Conservation (phyloP, 768 basidiomycete species). For the Suillus weaverae region DNA sequence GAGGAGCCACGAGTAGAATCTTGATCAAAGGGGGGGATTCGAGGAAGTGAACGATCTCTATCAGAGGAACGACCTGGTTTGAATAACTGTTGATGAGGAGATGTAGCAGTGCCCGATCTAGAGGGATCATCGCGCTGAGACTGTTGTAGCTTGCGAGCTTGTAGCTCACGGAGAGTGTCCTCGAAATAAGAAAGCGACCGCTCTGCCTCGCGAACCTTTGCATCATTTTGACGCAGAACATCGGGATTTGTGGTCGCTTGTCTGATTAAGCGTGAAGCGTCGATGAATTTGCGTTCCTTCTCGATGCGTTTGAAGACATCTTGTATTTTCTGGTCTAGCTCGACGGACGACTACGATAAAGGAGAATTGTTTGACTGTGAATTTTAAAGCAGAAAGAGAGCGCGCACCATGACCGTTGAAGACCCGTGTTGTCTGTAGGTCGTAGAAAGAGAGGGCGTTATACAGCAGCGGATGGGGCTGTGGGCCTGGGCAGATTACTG, state of each 20-base stretch:
- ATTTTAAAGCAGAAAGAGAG: conserved; percentile 13
- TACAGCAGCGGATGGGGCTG: conserved; percentile 26
- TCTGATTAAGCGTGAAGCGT: conserved; percentile 75
- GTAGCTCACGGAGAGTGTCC: conserved; percentile 79
- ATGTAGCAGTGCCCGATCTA: conserved; percentile 45
- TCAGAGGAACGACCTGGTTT: conserved; percentile 22
- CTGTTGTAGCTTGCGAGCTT: conserved; percentile 69
- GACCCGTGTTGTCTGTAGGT: conserved; percentile 6
- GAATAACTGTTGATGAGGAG: conserved; percentile 30
- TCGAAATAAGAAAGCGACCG: conserved; percentile 85
- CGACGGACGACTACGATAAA: conserved; percentile 33
- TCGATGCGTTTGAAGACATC: conserved; percentile 88
- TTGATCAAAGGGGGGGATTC: conserved; percentile 54
- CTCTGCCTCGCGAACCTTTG: conserved; percentile 85
- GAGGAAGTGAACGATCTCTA: conserved; percentile 35
- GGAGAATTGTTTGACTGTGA: conserved; percentile 8
- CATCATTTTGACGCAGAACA: conserved; percentile 78
- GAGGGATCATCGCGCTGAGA: conserved; percentile 55
- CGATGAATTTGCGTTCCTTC: conserved; percentile 90
- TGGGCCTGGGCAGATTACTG: conserved; percentile 23
- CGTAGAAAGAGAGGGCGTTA: conserved; percentile 20
- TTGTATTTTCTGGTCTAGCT: conserved; percentile 92
- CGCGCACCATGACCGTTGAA: conserved; percentile 33
- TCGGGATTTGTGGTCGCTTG: conserved; percentile 86
- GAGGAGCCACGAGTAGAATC: conserved; percentile 37